A percentile compares a stretch with the other conserved stretches of the same genome.
Conservation (phyloP, 2,329 filamentous ascomycete species). For the Aspergillus terreus region DNA sequence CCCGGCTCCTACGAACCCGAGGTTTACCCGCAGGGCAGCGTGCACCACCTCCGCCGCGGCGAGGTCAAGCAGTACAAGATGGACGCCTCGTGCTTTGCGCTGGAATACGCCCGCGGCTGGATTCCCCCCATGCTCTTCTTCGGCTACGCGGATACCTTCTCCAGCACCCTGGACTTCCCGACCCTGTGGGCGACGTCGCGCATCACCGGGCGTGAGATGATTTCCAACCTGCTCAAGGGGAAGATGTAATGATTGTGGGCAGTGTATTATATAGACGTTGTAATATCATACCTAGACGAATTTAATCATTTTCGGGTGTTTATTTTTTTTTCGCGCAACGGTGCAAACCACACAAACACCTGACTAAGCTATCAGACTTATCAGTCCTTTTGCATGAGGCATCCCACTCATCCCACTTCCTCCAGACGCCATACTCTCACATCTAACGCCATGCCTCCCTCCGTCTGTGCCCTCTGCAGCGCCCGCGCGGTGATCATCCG, state of each 20-base stretch:
- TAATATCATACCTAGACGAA: too few relatives aligned
- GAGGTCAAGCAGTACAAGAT: constrained; percentile 69
- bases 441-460: constrained; percentile 64
- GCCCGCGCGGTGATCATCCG: constrained; percentile 84
- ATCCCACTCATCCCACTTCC: too few relatives aligned
- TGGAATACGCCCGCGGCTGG: constrained; percentile 60
- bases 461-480: constrained; percentile 70
- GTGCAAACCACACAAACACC: too few relatives aligned
- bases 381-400: too few relatives aligned
- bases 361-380: too few relatives aligned
- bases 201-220: constrained; percentile 73
- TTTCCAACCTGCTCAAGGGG: constrained; percentile 63
- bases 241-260: constrained; percentile 57
- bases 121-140: constrained; percentile 92
- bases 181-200: constrained; percentile 76
- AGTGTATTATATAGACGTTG: not conserved
- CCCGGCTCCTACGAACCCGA: constrained; percentile 37
- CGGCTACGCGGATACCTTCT: constrained; percentile 76
- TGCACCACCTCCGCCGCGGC: constrained; percentile 51
- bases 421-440: not conserved
- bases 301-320: too few relatives aligned
- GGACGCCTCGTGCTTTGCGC: constrained; percentile 35
- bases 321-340: too few relatives aligned
- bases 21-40: constrained; percentile 35
- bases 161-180: constrained; percentile 77